Percentiles rank a stretch among this genome's conserved stretches.
Evolutionary conservation across 2,329 filamentous ascomycete species (phyloP).

Genomic region (Colletotrichum tropicale): DNA sequence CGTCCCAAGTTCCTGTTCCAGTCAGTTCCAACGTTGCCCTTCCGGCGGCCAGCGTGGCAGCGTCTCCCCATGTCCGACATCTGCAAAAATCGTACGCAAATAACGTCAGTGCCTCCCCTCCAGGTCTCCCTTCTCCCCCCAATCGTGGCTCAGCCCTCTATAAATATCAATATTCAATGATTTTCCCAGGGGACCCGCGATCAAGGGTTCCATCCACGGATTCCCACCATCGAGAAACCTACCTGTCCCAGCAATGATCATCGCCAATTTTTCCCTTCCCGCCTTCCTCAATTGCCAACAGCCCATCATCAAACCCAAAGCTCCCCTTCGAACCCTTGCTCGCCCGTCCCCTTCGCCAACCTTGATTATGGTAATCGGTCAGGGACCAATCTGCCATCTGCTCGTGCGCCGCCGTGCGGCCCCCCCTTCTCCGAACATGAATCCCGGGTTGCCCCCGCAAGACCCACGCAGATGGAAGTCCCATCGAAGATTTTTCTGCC

Average conservation of each 20-base stretch:
- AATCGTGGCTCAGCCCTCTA: slow-evolving; percentile 19
- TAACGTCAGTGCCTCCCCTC: slow-evolving; percentile 9
- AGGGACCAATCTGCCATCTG: not conserved
- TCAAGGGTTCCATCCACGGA: slow-evolving; percentile 13
- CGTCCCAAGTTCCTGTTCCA: not conserved
- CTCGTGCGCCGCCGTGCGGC: not conserved
- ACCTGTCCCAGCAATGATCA: slow-evolving; percentile 17
- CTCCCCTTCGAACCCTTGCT: not conserved
- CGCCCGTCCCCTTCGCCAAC: not conserved
- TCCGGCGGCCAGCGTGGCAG: not conserved
- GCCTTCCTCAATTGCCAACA: not conserved
- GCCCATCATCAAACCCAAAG: not conserved
- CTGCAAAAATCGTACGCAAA: slow-evolving; percentile 8
- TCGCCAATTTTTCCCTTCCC: not conserved
- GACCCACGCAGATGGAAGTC: slow-evolving; percentile 10
- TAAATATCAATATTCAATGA: slow-evolving; percentile 19
- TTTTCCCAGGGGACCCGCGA: slow-evolving; percentile 16
- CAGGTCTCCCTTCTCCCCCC: not conserved
- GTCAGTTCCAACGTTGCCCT: not conserved
- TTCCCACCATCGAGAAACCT: slow-evolving; percentile 13
- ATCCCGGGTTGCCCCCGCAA: slow-evolving; percentile 4
- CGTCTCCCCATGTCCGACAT: not conserved
- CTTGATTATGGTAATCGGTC: not conserved
- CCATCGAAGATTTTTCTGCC: slow-evolving; percentile 11
- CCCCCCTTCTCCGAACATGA: not conserved